Evolutionary conservation across 176 grass and related monocot species (phyloP).

Genomic region (Hyparrhenia diplandra): DNA sequence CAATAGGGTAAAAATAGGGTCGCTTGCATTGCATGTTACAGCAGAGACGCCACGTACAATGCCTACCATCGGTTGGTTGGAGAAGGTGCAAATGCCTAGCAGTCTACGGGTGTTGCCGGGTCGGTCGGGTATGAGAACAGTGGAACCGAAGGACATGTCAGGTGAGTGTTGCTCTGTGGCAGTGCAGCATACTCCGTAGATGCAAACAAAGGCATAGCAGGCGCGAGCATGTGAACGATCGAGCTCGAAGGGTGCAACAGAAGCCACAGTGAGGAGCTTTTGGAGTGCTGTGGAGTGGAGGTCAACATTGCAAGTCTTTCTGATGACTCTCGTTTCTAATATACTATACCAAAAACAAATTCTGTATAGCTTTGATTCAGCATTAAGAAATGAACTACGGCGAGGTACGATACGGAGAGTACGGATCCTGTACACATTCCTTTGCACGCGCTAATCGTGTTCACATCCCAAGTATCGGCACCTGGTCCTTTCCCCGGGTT

Average conservation of each 20-base stretch:
- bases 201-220: too few species aligned
- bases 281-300: not conserved
- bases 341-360: too few species aligned
- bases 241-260: not conserved
- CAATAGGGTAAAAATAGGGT: too few species aligned
- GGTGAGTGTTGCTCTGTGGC: not conserved
- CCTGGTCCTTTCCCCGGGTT: not conserved
- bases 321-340: too few species aligned
- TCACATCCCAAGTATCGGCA: not conserved
- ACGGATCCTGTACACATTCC: not conserved
- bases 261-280: not conserved
- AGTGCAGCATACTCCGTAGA: not conserved
- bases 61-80: not conserved
- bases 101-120: not conserved
- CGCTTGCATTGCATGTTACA: constrained; percentile 10
- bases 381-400: not conserved
- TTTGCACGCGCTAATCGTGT: not conserved
- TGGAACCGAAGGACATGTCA: not conserved
- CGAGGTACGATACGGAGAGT: not conserved
- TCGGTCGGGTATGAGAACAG: not conserved
- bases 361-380: not conserved
- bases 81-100: not conserved
- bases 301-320: not conserved
- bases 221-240: not conserved
- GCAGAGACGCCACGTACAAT: not conserved